Conservation (phyloP, 1,284 basidiomycete genomes). For the Phellopilus nigrolimitatus region DNA sequence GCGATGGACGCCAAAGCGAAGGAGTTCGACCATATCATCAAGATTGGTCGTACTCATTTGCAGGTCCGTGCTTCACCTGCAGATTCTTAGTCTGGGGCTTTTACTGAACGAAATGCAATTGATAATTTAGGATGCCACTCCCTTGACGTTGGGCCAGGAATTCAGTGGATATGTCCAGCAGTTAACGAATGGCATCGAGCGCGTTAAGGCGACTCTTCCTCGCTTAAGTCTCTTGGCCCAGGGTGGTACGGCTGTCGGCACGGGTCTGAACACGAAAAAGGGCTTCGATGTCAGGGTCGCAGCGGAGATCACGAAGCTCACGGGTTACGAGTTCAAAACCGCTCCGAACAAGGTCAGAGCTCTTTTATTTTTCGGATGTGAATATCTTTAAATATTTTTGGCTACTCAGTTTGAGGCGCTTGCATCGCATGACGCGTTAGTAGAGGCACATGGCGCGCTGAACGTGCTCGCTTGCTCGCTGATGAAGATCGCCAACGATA, state of each 20-base stretch:
- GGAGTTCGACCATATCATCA: constrained; percentile 88
- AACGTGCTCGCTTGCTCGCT: constrained; percentile 93
- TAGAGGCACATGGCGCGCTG: constrained; percentile 94
- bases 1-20: constrained; percentile 82
- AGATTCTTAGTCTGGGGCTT: no score
- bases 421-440: constrained; percentile 94
- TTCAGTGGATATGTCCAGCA: constrained; percentile 99
- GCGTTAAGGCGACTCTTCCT: constrained; percentile 80
- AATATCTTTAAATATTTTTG: constrained; percentile 17
- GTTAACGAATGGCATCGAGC: constrained; percentile 85
- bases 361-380: no score
- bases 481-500: constrained; percentile 99
- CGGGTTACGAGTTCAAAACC: constrained; percentile 89
- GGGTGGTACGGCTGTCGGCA: constrained; percentile 98
- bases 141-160: constrained; percentile 96
- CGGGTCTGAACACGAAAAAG: constrained; percentile 96
- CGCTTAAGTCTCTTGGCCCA: constrained; percentile 91
- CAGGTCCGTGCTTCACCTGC: constrained; percentile 42
- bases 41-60: constrained; percentile 97
- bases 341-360: constrained; percentile 96
- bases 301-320: constrained; percentile 87
- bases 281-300: constrained; percentile 97
- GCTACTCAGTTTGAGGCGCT: constrained; percentile 94
- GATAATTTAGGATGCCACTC: constrained; percentile 81
- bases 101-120: constrained; percentile 11